Evolutionary conservation across 768 basidiomycete species (phyloP).

Genomic region (Lentinus tigrinus): DNA sequence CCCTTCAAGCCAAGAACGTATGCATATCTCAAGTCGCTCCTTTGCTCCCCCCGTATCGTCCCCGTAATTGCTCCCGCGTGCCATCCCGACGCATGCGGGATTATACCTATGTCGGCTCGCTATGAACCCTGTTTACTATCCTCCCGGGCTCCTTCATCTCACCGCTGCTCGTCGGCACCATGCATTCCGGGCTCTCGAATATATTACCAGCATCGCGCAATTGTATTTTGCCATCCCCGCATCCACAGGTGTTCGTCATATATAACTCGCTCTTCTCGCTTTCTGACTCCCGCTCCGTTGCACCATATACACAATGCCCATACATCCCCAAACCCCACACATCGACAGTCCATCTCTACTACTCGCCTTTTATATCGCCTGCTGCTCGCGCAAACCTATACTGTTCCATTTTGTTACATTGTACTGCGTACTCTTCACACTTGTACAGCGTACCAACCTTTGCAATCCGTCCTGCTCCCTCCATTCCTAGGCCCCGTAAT

Average conservation of each 20-base stretch:
- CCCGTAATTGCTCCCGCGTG: slow-evolving; percentile 16
- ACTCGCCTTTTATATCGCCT: slow-evolving; percentile 21
- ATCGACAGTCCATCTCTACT: slow-evolving; percentile 8
- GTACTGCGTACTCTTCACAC: slow-evolving; percentile 29
- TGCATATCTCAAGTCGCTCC: slow-evolving; percentile 18
- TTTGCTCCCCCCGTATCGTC: slow-evolving; percentile 9
- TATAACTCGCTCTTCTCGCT: slow-evolving; percentile 32
- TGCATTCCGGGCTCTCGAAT: slow-evolving; percentile 31
- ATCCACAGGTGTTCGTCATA: slow-evolving; percentile 22
- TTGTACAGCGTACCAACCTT: slow-evolving; percentile 33
- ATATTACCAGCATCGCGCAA: slow-evolving; percentile 38
- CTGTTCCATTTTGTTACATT: slow-evolving; percentile 4
- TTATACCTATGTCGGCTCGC: slow-evolving; percentile 25
- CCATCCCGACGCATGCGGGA: slow-evolving; percentile 17
- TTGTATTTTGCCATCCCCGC: slow-evolving; percentile 37
- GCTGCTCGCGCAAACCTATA: slow-evolving; percentile 16
- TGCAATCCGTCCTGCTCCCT: slow-evolving; percentile 14
- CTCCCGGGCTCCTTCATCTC: slow-evolving; percentile 5
- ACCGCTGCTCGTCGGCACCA: background rate
- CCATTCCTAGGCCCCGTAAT: slow-evolving; percentile 35
- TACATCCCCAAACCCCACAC: background rate
- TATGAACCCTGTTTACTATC: slow-evolving; percentile 22
- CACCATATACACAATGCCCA: slow-evolving; percentile 5
- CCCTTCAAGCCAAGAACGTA: slow-evolving; percentile 7
- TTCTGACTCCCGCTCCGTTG: slow-evolving; percentile 23